These are phyloP conservation scores for Bauhinia variegata DNA, from an alignment of 306 rosid species.

Conservation along the genomic window DNA sequence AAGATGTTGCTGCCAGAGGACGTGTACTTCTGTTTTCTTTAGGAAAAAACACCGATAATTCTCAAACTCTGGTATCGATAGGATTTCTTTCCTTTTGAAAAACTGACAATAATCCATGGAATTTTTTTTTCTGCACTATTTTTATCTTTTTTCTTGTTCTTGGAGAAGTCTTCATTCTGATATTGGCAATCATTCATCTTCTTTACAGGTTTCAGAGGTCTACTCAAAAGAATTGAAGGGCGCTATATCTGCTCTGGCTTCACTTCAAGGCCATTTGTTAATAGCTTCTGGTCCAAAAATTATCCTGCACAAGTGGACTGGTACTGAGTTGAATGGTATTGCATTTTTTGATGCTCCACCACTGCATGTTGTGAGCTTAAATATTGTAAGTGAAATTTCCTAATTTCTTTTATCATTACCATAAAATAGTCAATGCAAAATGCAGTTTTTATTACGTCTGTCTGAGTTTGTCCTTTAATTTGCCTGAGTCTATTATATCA, in stretches of 20 bases:
- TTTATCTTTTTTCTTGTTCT: slow-evolving; percentile 1
- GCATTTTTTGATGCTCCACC: slow-evolving; percentile 96
- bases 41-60: slow-evolving; percentile 68
- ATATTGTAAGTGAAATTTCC: slow-evolving; percentile 73
- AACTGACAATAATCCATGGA: not conserved
- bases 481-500: too few species aligned
- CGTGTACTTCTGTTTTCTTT: slow-evolving; percentile 81
- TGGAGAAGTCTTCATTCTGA: too few species aligned
- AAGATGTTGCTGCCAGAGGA: slow-evolving; percentile 98
- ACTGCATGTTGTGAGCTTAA: slow-evolving; percentile 92
- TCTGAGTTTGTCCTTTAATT: too few species aligned
- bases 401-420: slow-evolving; percentile 24
- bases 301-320: slow-evolving; percentile 93
- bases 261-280: slow-evolving; percentile 92
- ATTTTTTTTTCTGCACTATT: slow-evolving; percentile 1
- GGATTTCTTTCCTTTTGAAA: slow-evolving; percentile 18
- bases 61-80: slow-evolving; percentile 69
- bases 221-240: slow-evolving; percentile 94
- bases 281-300: slow-evolving; percentile 99
- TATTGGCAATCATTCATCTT: slow-evolving; percentile 17
- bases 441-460: slow-evolving; percentile 6
- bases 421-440: not conserved
- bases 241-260: slow-evolving; percentile 95
- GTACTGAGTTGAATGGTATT: slow-evolving; percentile 86
- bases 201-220: slow-evolving; percentile 81